Evolutionary conservation across 768 basidiomycete species (phyloP), one percentile per base, ranked within the genome.

Genomic region (Kwoniella mangroviensis): DNA sequence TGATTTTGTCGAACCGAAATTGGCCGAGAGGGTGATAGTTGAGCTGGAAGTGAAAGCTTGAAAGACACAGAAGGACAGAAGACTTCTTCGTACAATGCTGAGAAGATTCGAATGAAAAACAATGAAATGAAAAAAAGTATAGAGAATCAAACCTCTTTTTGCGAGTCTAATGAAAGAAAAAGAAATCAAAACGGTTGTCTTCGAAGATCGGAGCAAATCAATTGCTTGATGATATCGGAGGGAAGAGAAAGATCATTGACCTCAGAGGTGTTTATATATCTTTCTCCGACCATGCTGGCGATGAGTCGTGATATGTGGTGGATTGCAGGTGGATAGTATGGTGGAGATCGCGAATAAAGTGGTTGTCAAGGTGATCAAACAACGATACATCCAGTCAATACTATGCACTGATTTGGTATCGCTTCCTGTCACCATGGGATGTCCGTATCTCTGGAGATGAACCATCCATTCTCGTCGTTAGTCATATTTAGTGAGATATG

Each of bases 181-280:
- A 26, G 49, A 49, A 45, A 21, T 26, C 43, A 15, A 51, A 59
- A 34, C 7, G 15, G 59, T 17, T 17, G 9, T n/a, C n/a, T n/a
- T n/a, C n/a, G n/a, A n/a, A n/a, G n/a, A n/a, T n/a, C n/a, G n/a
- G 28, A 63, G 62, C 62, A 63, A 63, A 49, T 63, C 62, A 63
- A 63, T 63, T 53, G 62, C 62, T 63, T 63, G 62, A 63, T 34
- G 9, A 6, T 34, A 34, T 34, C 34, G 9, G 9, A 51, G 51
- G 21, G 62, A 53, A 53, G 24, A 53, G 40, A 49, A 6, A n/a
- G 17, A 12, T 5, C 9, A 28, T 57, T 34, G 22, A 28, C 11
- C 12, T 54, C 5, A 19, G 19, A 49, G 45, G 19, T 4, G 13
- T 10, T 41, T 59, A 59, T 59, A 59, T 59, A 62, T 43, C 53